A percentile compares a stretch with the other conserved stretches of the same genome.
Conservation (phyloP, 2,329 filamentous ascomycete species). For the Fusarium sp. region DNA sequence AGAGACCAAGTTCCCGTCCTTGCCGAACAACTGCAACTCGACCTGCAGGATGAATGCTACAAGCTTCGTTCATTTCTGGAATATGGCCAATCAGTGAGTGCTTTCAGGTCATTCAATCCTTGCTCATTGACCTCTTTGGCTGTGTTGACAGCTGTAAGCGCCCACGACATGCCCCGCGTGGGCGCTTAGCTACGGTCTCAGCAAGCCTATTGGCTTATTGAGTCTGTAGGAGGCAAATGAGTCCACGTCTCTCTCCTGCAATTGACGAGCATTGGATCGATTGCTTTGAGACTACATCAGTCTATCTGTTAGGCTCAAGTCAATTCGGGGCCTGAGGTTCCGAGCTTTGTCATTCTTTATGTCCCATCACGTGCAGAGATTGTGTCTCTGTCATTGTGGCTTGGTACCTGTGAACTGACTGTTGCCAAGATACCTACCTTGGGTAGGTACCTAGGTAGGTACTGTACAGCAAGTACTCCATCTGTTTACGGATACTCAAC, state of each 20-base stretch:
- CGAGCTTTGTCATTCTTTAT: not conserved
- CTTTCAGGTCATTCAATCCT: slow-evolving; percentile 17
- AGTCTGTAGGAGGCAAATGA: slow-evolving; percentile 22
- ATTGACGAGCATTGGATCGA: slow-evolving; percentile 16
- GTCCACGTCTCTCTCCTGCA: slow-evolving; percentile 18
- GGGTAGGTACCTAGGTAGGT: not conserved
- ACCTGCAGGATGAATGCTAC: not conserved
- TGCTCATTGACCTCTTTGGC: slow-evolving; percentile 10
- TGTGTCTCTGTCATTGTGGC: not conserved
- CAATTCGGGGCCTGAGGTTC: slow-evolving; percentile 1
- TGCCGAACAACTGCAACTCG: slow-evolving; percentile 6
- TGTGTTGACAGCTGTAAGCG: slow-evolving; percentile 29
- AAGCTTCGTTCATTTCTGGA: slow-evolving; percentile 2
- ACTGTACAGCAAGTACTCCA: not conserved
- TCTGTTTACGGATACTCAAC: not conserved
- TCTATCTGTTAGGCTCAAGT: not conserved
- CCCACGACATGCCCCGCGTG: slow-evolving; percentile 3
- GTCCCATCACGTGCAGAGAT: slow-evolving; percentile 18
- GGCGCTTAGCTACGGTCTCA: slow-evolving; percentile 25
- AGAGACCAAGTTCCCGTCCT: slow-evolving; percentile 29
- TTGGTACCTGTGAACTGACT: not conserved
- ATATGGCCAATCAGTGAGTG: slow-evolving; percentile 24
- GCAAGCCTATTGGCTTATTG: slow-evolving; percentile 28
- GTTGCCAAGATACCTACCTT: not conserved
- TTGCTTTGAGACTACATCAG: not conserved